Evolutionary conservation across 176 grass and related monocot species (phyloP).

Genomic region (Leersia perrieri): DNA sequence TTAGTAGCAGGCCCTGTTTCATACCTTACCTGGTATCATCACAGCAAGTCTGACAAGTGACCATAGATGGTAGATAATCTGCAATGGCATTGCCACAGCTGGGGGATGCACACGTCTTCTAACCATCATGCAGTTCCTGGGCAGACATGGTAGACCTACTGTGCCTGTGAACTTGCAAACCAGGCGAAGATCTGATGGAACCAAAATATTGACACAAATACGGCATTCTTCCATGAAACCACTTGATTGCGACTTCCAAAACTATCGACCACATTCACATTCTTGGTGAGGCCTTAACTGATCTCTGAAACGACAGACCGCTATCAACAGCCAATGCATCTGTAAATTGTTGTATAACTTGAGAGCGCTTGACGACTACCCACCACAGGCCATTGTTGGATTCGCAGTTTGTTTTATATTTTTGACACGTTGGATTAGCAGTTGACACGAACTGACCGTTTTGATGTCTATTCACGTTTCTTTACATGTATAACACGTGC

Average conservation of each 20-base stretch:
- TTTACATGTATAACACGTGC: not conserved
- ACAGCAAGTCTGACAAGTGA: not conserved
- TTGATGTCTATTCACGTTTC: not conserved
- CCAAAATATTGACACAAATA: not conserved
- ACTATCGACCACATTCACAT: too few species aligned
- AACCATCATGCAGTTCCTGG: not conserved
- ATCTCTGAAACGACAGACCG: not conserved
- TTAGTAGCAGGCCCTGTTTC: not conserved
- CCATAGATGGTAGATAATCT: not conserved
- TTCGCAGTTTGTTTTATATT: too few species aligned
- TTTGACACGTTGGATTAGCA: not conserved
- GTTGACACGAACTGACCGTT: not conserved
- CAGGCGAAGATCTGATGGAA: not conserved
- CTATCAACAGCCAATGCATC: not conserved
- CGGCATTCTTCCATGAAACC: not conserved
- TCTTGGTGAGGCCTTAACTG: not conserved
- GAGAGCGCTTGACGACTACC: not conserved
- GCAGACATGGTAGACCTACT: not conserved
- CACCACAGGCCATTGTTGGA: not conserved
- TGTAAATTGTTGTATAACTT: not conserved
- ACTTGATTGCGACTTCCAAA: not conserved
- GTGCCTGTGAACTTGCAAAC: not conserved
- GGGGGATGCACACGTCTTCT: not conserved
- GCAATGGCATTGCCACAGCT: not conserved
- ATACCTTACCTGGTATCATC: not conserved